phyloP scores from a whole-genome alignment of 2,329 filamentous ascomycete genomes.

The Stemphylium lycopersici region DNA sequence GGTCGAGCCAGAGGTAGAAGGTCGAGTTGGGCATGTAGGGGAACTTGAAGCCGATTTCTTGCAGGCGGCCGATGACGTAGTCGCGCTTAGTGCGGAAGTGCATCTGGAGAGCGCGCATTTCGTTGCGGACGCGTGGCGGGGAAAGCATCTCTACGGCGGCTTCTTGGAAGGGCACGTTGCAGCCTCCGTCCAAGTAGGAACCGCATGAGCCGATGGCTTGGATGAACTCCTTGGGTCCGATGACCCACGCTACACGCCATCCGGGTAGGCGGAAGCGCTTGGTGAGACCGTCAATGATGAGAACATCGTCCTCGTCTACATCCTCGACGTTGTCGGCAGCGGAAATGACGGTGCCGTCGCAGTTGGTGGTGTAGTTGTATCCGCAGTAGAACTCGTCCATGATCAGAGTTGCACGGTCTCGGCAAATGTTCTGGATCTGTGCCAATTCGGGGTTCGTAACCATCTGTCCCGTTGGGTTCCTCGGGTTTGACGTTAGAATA shows the following conservation, averaged over 20 bases:
- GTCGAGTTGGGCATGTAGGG: constrained; percentile 83
- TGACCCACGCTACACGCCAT: constrained; percentile 95
- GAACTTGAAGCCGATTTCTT: constrained; percentile 85
- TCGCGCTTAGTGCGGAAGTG: constrained; percentile 96
- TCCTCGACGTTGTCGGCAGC: constrained; percentile 89
- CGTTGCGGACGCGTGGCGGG: constrained; percentile 75
- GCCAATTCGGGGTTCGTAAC: constrained; percentile 83
- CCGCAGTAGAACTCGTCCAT: constrained; percentile 74
- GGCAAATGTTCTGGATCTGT: constrained; percentile 91
- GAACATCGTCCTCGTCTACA: constrained; percentile 78
- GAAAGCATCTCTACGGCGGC: constrained; percentile 94
- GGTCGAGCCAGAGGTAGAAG: constrained; percentile 86
- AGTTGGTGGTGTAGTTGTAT: constrained; percentile 94
- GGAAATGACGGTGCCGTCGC: constrained; percentile 87
- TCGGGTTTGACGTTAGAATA: constrained; percentile 91
- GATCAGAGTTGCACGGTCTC: constrained; percentile 87
- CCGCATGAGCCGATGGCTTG: constrained; percentile 91
- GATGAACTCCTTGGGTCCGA: constrained; percentile 96
- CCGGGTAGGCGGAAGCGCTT: constrained; percentile 96
- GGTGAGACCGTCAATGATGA: constrained; percentile 93
- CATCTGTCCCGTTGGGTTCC: constrained; percentile 91
- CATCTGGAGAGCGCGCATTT: constrained; percentile 87
- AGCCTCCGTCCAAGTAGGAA: constrained; percentile 91
- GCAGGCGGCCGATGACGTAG: constrained; percentile 80
- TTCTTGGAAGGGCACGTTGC: constrained; percentile 94